Base-by-base conservation (phyloP, 2,329 filamentous ascomycete genomes). In the Escovopsis weberi region DNA sequence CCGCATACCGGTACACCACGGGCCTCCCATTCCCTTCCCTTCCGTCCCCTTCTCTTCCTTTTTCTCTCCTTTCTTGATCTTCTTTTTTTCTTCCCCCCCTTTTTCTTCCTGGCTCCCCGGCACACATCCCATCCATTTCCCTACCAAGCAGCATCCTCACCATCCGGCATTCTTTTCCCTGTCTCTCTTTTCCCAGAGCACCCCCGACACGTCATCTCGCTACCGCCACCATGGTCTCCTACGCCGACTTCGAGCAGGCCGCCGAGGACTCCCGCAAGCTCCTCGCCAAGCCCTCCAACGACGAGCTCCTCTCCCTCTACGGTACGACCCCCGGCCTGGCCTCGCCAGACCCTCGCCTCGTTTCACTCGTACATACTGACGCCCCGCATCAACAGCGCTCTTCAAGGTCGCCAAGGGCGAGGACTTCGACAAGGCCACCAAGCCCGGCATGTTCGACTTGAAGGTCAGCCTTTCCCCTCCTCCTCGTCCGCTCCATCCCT, bases 361-460 rank as follows among this genome's bases (percentile, higher is more conserved):
- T 19, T 33, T 3, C 37, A 36, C 33, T 42, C 11, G 15, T 15
- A 46, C 15, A 15, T 10, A 10, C 26, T 2, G 34, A 4, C 35
- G 38, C 15, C 15, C 15, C 15, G 15, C 15, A 15, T 15, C 15
- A 15, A 15, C 48, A 79, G 75, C 57, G 51, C 68, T 78, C 45
- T 80, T 62, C 70, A 80, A 79, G 65, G 60, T 75, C 48, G 68
- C 61, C 45, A 70, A 57, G 45, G 71, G 66, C 54, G 75, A 78
- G 58, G 71, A 80, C 56, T 66, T 79, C 55, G 48, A 56, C 50
- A 61, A 58, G 49, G 79, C 80, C 52, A 50, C 70, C 43, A 60
- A 65, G 49, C 80, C 80, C 28, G 78, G 81, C 64, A 73, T 78
- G 65, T 84, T 85, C 57, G 76, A 85, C 61, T 56, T 86, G 47